Evolutionary conservation across 1,139 yeast genomes (phyloP).

Genomic region (Suhomyces yuchorum): DNA sequence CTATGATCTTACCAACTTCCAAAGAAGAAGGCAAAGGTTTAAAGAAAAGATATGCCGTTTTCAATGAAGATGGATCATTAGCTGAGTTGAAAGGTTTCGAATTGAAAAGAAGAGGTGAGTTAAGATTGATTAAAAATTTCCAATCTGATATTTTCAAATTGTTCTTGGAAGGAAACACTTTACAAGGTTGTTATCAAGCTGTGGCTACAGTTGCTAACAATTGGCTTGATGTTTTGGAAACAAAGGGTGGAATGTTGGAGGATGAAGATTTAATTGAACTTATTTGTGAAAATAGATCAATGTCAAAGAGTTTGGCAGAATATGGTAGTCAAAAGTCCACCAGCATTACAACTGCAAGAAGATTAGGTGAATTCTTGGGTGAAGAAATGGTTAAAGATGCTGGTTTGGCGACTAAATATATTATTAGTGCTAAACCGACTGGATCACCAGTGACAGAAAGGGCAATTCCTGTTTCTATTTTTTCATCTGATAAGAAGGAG

Average conservation of each 20-base stretch:
- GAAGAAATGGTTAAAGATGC: slow-evolving; percentile 96
- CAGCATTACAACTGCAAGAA: slow-evolving; percentile 89
- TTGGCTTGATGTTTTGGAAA: slow-evolving; percentile 92
- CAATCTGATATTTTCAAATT: slow-evolving; percentile 93
- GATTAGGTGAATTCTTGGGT: slow-evolving; percentile 95
- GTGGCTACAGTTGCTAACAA: slow-evolving; percentile 93
- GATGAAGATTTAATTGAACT: slow-evolving; percentile 93
- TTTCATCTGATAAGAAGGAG: slow-evolving; percentile 74
- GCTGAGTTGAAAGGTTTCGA: slow-evolving; percentile 98
- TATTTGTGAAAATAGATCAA: slow-evolving; percentile 94
- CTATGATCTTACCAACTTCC: slow-evolving; percentile 96
- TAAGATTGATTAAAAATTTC: slow-evolving; percentile 89
- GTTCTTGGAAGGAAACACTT: slow-evolving; percentile 79
- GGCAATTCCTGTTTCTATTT: slow-evolving; percentile 95
- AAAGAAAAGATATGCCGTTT: slow-evolving; percentile 95
- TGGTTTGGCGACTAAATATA: slow-evolving; percentile 93
- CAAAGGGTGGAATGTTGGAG: slow-evolving; percentile 83
- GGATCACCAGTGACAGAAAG: slow-evolving; percentile 94
- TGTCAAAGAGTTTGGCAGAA: slow-evolving; percentile 90
- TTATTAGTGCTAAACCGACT: slow-evolving; percentile 81
- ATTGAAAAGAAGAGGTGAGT: slow-evolving; percentile 93
- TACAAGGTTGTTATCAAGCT: slow-evolving; percentile 80
- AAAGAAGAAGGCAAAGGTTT: slow-evolving; percentile 97
- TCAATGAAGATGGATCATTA: slow-evolving; percentile 88
- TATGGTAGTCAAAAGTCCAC: slow-evolving; percentile 92